Evolutionary conservation across 129 eudicot genomes (phyloP), one percentile per base, ranked within the genome.

Genomic region (Centella asiatica): DNA sequence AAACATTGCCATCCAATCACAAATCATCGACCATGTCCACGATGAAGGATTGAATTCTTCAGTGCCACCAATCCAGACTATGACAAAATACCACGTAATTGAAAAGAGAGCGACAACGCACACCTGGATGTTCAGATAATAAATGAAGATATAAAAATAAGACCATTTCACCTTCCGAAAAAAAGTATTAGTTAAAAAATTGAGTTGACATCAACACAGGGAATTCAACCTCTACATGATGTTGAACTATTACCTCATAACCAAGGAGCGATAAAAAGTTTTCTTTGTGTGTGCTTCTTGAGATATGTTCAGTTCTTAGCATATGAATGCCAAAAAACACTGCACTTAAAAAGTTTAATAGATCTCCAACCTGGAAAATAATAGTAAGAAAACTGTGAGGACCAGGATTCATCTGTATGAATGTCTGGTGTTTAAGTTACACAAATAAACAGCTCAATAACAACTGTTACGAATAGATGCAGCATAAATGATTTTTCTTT

Each of bases 281-380:
- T 20, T 82, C 76, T 85, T 81, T 77, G 47, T 66, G 59, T 1
- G 87, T 82, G 62, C 67, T 77, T 67, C 87, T 77, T 57, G 97
- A 85, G 67, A 89, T 75, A 73, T 75, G 89, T 62, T 89, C 90
- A 39, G 95, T 89, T 77, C 87, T 74, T 65, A 85, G 81, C 95
- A 85, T 85, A 78, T 89, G 97, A 70, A 89, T 72, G 37, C 96
- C 95, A 72, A 89, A 89, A 81, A 81, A 85, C 47, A 89, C 77
- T 17, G 97, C 90, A 70, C 97, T 85, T 55, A 89, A 62, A 69
- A 89, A 78, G 80, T 76, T 89, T 58, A 85, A 76, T 55, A 89
- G 74, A 77, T 85, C 95, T 32, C 95, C 97, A 66, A 89, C 74
- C 97, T 89, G 77, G 20, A 73, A 57, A 24, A 69, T 44, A 63